These are phyloP conservation scores for Ammopiptanthus mongolicus DNA, from an alignment of 306 rosid genomes.

Conservation along the genomic window DNA sequence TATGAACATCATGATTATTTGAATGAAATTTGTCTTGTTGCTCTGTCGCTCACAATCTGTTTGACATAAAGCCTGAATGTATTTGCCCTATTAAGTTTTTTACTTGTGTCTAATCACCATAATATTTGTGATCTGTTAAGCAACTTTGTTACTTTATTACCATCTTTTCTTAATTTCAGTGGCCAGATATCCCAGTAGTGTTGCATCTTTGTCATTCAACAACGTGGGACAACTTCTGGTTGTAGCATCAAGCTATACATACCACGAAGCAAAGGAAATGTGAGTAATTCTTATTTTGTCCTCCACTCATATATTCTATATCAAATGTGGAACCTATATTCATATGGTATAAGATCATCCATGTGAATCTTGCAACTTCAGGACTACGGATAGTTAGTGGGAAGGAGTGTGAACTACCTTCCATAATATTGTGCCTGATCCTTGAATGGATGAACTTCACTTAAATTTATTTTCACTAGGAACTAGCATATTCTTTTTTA, in stretches of 20 bases:
- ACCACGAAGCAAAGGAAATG: conserved; percentile 74
- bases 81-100: background rate
- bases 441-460: background rate
- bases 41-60: too few species aligned
- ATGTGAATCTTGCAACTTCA: background rate
- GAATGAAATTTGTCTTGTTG: too few species aligned
- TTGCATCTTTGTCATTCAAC: conserved; percentile 71
- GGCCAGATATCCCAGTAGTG: conserved; percentile 69
- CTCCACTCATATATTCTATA: conserved; percentile 9
- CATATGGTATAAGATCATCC: background rate
- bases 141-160: background rate
- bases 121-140: background rate
- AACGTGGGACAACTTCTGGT: conserved; percentile 61
- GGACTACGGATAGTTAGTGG: background rate
- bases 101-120: background rate
- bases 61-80: too few species aligned
- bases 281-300: conserved; percentile 28
- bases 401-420: background rate
- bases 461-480: background rate
- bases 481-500: background rate
- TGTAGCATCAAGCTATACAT: conserved; percentile 79
- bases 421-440: background rate
- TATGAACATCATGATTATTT: too few species aligned
- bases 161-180: conserved; percentile 37
- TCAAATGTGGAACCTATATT: background rate